Base-by-base conservation (phyloP, 2,329 filamentous ascomycete species). In the Pseudopyrenochaeta lycopersici region DNA sequence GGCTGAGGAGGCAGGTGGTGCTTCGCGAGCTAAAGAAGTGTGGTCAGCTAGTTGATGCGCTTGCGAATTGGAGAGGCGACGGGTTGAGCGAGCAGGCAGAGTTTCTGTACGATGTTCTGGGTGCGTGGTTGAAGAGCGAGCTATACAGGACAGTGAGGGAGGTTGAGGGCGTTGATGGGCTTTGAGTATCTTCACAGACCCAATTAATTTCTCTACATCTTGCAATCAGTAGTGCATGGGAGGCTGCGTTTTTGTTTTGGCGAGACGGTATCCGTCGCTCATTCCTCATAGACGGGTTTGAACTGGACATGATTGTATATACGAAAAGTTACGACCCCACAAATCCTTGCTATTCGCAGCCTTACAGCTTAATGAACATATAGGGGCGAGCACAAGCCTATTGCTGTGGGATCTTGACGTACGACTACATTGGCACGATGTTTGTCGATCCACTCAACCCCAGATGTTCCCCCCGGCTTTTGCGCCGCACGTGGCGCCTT, bases 101-200 rank as follows among this genome's bases (percentile, higher is more conserved):
- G 55, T 70, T 66, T 23, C 39, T 73, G 39, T 74, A 72, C 41
- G 67, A 68, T 52, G 60, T 68, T 11, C 54, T 74, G 3, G 70
- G 71, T 30, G 62, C 66, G 23, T 74, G 71, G 71, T 45, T 74
- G 42, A 70, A 71, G 63, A 68, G 59, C 39, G 64, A 72, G 54
- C 48, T 72, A 43, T 63, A 60, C 47, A 71, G 64, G 60, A 72
- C 67, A 21, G 44, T 68, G 15, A 56, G 56, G 39, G 59, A 71
- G 45, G 62, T 73, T 6, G 62, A 64, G 45, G 55, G 57, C 36
- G 50, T 15, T 38, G 46, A 49, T n/a, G 29, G 53, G 31, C 0
- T 41, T 32, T 51, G 10, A 46, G 2, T 29, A 33, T 45, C 15
- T 20, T 43, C 14, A 44, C 20, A 17, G 40, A 14, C 14, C n/a